A percentile compares a stretch with the other conserved stretches of the same genome.
These are phyloP conservation scores for Fusarium albidum DNA, from an alignment of 2,329 filamentous ascomycete genomes.

Conservation along the genomic window DNA sequence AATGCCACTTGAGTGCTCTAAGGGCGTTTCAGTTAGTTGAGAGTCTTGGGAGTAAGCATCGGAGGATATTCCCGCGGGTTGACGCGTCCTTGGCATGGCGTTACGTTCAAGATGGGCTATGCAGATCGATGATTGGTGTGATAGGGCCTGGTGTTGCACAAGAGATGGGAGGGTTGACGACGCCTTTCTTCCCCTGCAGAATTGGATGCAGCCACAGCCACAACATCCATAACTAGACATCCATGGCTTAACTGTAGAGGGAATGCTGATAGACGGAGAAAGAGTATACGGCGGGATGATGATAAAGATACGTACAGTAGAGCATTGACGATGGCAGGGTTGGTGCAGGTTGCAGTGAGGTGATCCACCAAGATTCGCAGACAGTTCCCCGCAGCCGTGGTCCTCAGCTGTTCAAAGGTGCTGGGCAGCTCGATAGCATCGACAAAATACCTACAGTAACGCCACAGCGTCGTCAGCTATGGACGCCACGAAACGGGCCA, in stretches of 20 bases:
- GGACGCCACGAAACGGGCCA: not conserved
- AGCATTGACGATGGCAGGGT: constrained; percentile 76
- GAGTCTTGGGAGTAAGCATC: not conserved
- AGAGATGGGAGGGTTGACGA: not conserved
- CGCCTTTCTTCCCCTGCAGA: constrained; percentile 2
- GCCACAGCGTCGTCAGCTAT: constrained; percentile 12
- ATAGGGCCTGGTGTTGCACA: not conserved
- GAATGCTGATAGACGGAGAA: no score
- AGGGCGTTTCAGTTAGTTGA: constrained; percentile 15
- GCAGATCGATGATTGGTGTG: constrained; percentile 18
- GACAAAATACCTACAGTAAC: constrained; percentile 69
- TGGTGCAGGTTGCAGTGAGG: constrained; percentile 68
- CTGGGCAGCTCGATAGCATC: constrained; percentile 70
- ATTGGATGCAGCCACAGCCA: constrained; percentile 20
- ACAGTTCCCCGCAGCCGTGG: constrained; percentile 68
- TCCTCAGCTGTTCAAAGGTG: constrained; percentile 78
- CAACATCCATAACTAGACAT: no score
- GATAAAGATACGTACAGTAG: constrained; percentile 66
- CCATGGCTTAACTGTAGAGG: not conserved
- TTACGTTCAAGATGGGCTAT: constrained; percentile 8
- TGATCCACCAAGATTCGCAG: constrained; percentile 69
- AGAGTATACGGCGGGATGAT: not conserved
- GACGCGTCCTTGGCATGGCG: constrained; percentile 13
- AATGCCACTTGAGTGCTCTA: constrained; percentile 80
- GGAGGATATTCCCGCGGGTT: not conserved